Evolutionary conservation across 306 rosid genomes (phyloP).

Genomic region (Cicer arietinum): DNA sequence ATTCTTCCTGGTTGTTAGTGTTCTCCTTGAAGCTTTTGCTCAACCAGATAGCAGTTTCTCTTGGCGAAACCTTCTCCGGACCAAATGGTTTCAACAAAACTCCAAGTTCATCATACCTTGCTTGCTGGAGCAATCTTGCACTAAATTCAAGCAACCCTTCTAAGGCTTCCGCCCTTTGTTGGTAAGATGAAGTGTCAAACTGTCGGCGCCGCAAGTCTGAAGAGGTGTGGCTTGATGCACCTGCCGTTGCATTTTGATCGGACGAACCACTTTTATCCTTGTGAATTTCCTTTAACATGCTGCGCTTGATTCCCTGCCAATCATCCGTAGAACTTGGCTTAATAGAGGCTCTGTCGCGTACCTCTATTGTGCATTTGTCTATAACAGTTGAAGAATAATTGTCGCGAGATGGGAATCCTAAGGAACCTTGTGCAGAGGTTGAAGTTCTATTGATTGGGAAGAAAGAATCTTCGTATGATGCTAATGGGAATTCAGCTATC

Average conservation of each 20-base stretch:
- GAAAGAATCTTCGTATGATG: constrained; percentile 70
- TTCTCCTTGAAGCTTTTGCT: constrained; percentile 92
- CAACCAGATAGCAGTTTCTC: constrained; percentile 99
- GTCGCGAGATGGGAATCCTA: constrained; percentile 53
- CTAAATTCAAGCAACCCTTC: constrained; percentile 98
- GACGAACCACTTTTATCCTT: constrained; percentile 72
- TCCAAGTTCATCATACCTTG: constrained; percentile 93
- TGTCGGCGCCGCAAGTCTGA: constrained; percentile 66
- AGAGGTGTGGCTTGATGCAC: constrained; percentile 88
- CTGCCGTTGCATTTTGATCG: constrained; percentile 92
- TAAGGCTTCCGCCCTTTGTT: constrained; percentile 96
- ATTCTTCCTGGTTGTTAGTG: constrained; percentile 62
- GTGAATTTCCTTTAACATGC: constrained; percentile 57
- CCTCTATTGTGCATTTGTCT: constrained; percentile 90
- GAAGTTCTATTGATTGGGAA: constrained; percentile 55
- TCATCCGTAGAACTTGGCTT: constrained; percentile 55
- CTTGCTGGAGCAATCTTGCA: constrained; percentile 88
- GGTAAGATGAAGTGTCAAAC: constrained; percentile 80
- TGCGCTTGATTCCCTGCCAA: constrained; percentile 76
- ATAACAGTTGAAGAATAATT: constrained; percentile 83
- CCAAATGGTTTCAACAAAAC: constrained; percentile 97
- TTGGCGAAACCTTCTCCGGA: constrained; percentile 91
- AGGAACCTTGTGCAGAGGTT: constrained; percentile 61
- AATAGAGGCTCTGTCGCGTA: constrained; percentile 54
- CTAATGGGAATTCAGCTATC: constrained; percentile 92